Evolutionary conservation across 129 eudicot genomes (phyloP).

Genomic region (Saussurea involucrata): DNA sequence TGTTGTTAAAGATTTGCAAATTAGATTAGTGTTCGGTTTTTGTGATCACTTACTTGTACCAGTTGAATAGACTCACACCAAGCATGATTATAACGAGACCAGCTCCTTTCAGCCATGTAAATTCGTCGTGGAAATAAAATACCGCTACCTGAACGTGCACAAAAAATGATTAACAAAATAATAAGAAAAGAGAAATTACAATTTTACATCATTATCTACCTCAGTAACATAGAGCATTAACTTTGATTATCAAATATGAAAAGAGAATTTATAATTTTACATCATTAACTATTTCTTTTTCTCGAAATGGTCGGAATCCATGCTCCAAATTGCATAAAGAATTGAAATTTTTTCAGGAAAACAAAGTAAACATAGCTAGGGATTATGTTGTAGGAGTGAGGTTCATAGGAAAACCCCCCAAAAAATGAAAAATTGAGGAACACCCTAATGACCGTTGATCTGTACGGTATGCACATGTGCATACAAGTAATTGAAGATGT

Average conservation of each 20-base stretch:
- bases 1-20: neutral
- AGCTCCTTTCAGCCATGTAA: conserved; percentile 86
- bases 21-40: neutral
- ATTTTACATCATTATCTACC: neutral
- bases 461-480: too few species aligned
- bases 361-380: too few species aligned
- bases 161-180: neutral
- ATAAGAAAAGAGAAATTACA: neutral
- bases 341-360: too few species aligned
- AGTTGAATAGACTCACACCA: conserved; percentile 90
- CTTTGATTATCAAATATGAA: neutral
- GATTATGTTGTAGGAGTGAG: too few species aligned
- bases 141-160: conserved; percentile 76
- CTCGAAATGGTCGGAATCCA: too few species aligned
- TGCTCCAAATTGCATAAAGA: too few species aligned
- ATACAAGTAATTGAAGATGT: too few species aligned
- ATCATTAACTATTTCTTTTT: too few species aligned
- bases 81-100: conserved; percentile 78
- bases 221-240: neutral
- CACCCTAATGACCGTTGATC: too few species aligned
- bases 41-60: conserved; percentile 84
- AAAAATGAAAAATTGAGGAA: too few species aligned
- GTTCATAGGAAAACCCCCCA: too few species aligned
- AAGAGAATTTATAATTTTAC: too few species aligned
- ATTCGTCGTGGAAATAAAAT: conserved; percentile 91